Base-by-base conservation (phyloP, 2,329 filamentous ascomycete genomes). In the Chalaropsis thielavioides region DNA sequence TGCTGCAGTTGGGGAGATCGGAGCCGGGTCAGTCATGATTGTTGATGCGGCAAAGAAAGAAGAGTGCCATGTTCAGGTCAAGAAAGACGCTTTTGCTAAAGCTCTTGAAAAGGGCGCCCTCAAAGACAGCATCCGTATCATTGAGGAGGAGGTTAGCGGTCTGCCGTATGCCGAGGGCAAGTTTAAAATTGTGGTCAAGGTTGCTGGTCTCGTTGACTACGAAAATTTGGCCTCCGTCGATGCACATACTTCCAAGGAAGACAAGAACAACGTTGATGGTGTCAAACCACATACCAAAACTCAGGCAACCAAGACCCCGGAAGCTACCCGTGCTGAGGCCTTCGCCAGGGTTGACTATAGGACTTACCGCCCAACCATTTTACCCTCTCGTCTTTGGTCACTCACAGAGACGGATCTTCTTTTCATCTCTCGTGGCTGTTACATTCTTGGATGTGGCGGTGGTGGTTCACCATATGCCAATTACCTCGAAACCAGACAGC, bases 301-400 rank as follows among this genome's bases (percentile, higher is more conserved):
- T 17, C 40, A 61, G 40, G 10, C 15, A n/a, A 56, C 6, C 15
- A 31, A 61, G 2, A 24, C 17, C 11, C 27, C n/a, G 24, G 46
- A 27, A 22, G 10, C 15, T 22, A 19, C 31, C 38, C 13, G 35
- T 3, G 10, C 17, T 13, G 19, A 68, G 54, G 22, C 54, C 10
- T 24, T 71, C 22, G 71, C 73, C 13, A 56, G n/a, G 2, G 60
- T 66, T 6, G 71, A 78, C 31, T 72, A 78, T 2, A 69, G 72
- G 17, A 67, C 69, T 0, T 84, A 84, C 70, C 75, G 72, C 2
- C 83, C 83, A 1, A 75, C 75, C 0, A 77, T 82, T 1, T 44
- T 65, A 2, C 7, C 67, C 6, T 51, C 62, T 3, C 66, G 68
- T 10, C 24, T 69, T 17, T 71, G 69, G 70, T 56, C 68, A 17